Evolutionary conservation across 1,284 basidiomycete genomes (phyloP), one percentile per base, ranked within the genome.

Genomic region (Ceratobasidium sp.): DNA sequence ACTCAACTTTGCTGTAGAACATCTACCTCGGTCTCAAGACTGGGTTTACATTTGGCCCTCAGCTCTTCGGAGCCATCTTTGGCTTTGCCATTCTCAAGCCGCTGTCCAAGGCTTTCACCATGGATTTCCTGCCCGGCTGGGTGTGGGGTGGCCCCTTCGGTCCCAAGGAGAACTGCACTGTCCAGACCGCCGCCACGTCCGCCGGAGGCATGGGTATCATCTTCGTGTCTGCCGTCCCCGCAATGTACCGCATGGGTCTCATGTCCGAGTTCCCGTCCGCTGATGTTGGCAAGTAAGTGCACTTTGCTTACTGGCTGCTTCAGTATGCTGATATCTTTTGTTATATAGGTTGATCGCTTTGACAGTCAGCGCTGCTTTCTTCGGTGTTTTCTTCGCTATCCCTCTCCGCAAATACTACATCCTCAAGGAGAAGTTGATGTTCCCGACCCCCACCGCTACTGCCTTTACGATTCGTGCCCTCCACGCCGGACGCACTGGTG

Each of bases 21-120:
- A 85, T 90, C 75, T 90, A 91, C 79, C 85, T 91, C 50, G 88
- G 89, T 58, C 79, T 90, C 75, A 90, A 91, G 82, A 89, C 88
- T 32, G 62, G 80, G 50, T 87, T 89, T 78, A 90, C 88, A 18
- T 90, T 90, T 77, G 89, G 87, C 47, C 86, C 88, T 55, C 86
- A 87, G 66, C 81, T 90, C 16, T 90, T 90, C 76, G 89, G 88
- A 74, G 84, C 84, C 77, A 88, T 90, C 73, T 88, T 90, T 76
- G 89, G 89, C 76, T 90, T 86, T 78, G 87, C 87, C 30, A 88
- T 89, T 76, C 81, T 91, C 75, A 90, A 91, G 77, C 83, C 87
- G 2, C 75, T 90, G 28, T 86, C 87, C 18, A 86, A 81, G 67
- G 79, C 84, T n/a, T 58, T 73, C 59, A 59, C 71, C 28, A 23